phyloP scores from a whole-genome alignment of 2,329 filamentous ascomycete species.

The Alternaria tenuissima region DNA sequence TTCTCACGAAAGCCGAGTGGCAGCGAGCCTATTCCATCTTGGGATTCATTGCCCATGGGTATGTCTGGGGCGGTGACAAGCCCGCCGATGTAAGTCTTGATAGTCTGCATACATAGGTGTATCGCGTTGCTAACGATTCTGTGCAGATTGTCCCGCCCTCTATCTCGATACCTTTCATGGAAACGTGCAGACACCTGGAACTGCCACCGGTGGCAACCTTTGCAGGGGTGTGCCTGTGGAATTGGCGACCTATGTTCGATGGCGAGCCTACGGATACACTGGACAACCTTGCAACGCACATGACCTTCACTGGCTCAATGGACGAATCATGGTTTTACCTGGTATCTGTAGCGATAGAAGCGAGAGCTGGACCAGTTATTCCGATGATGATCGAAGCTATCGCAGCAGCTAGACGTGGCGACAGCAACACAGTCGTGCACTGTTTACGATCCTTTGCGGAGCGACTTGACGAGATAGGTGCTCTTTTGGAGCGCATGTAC shows the following conservation, averaged over 20 bases:
- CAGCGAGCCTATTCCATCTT: constrained; percentile 83
- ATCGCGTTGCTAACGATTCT: constrained; percentile 26
- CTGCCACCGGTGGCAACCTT: constrained; percentile 94
- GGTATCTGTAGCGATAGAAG: constrained; percentile 93
- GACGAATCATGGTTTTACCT: constrained; percentile 99
- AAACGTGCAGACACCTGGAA: constrained; percentile 79
- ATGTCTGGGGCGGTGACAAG: constrained; percentile 85
- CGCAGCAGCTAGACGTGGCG: constrained; percentile 74
- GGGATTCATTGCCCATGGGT: constrained; percentile 81
- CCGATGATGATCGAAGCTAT: constrained; percentile 90
- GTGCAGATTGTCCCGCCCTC: constrained; percentile 73
- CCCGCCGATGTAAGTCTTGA: constrained; percentile 69
- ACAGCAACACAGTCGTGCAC: constrained; percentile 75
- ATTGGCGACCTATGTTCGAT: constrained; percentile 90
- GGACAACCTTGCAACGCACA: constrained; percentile 85
- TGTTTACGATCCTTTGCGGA: constrained; percentile 86
- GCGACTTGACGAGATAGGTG: constrained; percentile 82
- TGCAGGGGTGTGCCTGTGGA: constrained; percentile 91
- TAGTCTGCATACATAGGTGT: neutral
- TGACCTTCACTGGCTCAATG: constrained; percentile 90
- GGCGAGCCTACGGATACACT: constrained; percentile 83
- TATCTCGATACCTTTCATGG: constrained; percentile 82
- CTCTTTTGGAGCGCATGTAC: constrained; percentile 86
- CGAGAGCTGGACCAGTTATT: constrained; percentile 85
- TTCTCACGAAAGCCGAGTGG: constrained; percentile 90